Evolutionary conservation across 106 monocot species (phyloP).

Genomic region (Gastrodia elata): DNA sequence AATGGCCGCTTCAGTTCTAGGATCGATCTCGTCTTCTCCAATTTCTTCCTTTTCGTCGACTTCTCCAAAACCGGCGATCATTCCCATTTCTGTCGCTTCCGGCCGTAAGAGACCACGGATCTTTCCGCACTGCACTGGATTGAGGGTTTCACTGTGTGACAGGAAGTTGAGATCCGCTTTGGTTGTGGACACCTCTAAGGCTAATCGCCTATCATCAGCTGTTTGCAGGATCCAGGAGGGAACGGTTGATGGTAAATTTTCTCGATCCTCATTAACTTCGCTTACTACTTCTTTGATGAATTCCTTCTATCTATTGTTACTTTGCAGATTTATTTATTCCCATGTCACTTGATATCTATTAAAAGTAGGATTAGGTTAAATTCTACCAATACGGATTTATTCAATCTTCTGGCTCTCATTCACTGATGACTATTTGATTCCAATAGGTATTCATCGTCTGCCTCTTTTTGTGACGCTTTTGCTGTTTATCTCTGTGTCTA

Average conservation of each 20-base stretch:
- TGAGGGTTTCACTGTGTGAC: background rate
- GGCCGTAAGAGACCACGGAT: background rate
- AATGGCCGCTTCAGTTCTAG: slow-evolving; percentile 1
- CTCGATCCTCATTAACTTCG: background rate
- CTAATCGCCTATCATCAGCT: background rate
- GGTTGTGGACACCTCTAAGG: background rate
- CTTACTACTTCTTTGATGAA: background rate
- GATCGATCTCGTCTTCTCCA: background rate
- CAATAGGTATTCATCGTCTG: background rate
- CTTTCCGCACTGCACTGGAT: background rate
- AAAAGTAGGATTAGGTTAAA: too few species aligned
- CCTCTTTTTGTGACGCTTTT: background rate
- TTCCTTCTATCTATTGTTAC: background rate
- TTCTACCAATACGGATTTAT: background rate
- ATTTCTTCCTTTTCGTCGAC: background rate
- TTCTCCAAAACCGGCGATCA: background rate
- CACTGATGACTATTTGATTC: background rate
- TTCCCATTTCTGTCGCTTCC: background rate
- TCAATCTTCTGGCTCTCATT: too few species aligned
- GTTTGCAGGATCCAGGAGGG: background rate
- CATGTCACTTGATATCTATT: background rate
- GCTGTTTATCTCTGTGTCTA: background rate
- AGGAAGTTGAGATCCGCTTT: background rate
- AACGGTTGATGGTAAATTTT: slow-evolving; percentile 3
- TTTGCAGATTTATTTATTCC: background rate